These are phyloP conservation scores for Auriscalpium vulgare DNA, from an alignment of 768 basidiomycete species.

Conservation along the genomic window DNA sequence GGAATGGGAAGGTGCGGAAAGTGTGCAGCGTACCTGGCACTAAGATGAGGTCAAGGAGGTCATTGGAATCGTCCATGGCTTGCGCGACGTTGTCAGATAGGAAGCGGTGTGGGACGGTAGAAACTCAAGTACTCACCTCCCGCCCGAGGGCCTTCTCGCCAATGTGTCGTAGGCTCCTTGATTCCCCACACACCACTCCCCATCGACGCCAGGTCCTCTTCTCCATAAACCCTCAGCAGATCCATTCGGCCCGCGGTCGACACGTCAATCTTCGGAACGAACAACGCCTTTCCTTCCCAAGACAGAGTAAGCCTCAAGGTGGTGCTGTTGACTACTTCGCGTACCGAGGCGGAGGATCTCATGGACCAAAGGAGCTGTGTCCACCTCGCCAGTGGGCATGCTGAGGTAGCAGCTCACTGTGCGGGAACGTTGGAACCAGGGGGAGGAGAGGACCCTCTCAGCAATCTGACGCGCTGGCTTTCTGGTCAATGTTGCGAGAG, in stretches of 20 bases:
- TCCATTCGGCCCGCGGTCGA: conserved; percentile 45
- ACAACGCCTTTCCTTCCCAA: conserved; percentile 51
- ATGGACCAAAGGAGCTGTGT: conserved; percentile 45
- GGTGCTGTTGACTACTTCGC: not conserved
- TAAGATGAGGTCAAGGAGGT: not conserved
- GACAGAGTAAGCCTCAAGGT: not conserved
- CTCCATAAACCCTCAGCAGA: conserved; percentile 51
- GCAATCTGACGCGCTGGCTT: conserved; percentile 39
- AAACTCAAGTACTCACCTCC: conserved; percentile 36
- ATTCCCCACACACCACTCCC: conserved; percentile 69
- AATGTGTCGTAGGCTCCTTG: conserved; percentile 48
- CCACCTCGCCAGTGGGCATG: conserved; percentile 67
- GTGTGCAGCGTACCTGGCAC: conserved; percentile 14
- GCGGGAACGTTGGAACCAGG: conserved; percentile 41
- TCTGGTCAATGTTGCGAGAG: conserved; percentile 6
- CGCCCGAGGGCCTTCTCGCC: conserved; percentile 35
- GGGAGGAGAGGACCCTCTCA: conserved; percentile 37
- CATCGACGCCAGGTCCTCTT: conserved; percentile 49
- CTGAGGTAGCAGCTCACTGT: conserved; percentile 70
- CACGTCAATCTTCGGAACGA: conserved; percentile 57
- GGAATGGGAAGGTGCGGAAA: not conserved
- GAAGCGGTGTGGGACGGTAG: conserved; percentile 1
- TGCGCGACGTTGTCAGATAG: not conserved
- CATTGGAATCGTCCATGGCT: not conserved
- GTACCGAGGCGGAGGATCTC: conserved; percentile 49